A percentile compares a stretch with the other conserved stretches of the same genome.
Conservation (phyloP, 2,329 filamentous ascomycete genomes). For the Hysterium pulicare region DNA sequence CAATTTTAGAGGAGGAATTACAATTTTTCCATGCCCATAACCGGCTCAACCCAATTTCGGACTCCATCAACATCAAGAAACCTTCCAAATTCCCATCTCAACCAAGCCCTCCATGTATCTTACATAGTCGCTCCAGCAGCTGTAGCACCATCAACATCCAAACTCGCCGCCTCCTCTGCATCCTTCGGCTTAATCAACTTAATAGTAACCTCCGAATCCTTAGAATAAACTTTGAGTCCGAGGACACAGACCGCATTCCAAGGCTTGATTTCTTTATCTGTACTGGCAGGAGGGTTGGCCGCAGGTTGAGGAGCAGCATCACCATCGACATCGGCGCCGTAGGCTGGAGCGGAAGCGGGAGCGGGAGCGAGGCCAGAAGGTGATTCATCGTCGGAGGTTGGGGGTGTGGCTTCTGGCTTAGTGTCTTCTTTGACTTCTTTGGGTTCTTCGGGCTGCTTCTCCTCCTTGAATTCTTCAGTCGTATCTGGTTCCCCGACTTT, state of each 20-base stretch:
- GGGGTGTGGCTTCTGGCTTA: neutral
- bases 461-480: neutral
- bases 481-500: neutral
- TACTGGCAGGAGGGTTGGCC: conserved; percentile 6
- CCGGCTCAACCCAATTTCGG: too few species aligned
- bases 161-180: conserved; percentile 26
- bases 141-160: conserved; percentile 30
- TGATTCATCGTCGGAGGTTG: neutral
- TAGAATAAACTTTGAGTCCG: conserved; percentile 51
- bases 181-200: conserved; percentile 28
- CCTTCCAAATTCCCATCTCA: too few species aligned
- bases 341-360: neutral
- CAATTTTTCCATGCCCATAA: too few species aligned
- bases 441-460: neutral
- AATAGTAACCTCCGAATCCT: conserved; percentile 29
- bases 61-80: too few species aligned
- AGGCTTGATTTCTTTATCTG: conserved; percentile 40
- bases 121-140: conserved; percentile 35
- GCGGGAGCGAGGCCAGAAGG: neutral
- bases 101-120: too few species aligned
- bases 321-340: neutral
- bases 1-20: too few species aligned
- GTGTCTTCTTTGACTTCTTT: neutral
- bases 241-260: conserved; percentile 62
- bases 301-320: conserved; percentile 7